Percentiles rank a stretch among this genome's conserved stretches.
Evolutionary conservation across 257 asterid genomes (phyloP).

Genomic region (Solanum phureja): DNA sequence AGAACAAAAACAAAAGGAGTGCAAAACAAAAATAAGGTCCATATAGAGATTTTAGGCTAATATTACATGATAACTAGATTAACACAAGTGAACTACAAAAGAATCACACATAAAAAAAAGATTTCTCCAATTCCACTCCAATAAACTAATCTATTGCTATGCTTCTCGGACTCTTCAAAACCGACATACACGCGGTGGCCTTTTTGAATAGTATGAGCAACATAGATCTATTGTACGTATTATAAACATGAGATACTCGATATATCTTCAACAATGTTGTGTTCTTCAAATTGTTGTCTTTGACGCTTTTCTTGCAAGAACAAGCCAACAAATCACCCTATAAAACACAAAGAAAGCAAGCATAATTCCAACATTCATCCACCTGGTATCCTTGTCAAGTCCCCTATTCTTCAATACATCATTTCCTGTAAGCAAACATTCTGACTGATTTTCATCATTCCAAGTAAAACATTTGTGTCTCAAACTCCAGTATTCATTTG

Average conservation of each 20-base stretch:
- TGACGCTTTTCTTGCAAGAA: conserved; percentile 59
- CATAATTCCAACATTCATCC: conserved; percentile 74
- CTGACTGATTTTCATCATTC: conserved; percentile 6
- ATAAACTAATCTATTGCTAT: neutral
- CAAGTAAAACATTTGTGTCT: conserved; percentile 51
- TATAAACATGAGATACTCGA: neutral
- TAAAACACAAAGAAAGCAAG: conserved; percentile 55
- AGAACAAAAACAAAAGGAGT: too few relatives aligned
- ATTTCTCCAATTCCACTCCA: neutral
- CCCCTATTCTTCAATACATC: conserved; percentile 77
- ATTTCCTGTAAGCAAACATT: conserved; percentile 59
- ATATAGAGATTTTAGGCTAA: neutral
- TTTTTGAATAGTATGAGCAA: neutral
- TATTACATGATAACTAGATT: neutral
- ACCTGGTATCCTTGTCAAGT: conserved; percentile 54
- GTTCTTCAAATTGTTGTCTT: conserved; percentile 34
- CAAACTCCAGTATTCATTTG: conserved; percentile 71
- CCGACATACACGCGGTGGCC: accelerated
- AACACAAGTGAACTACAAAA: neutral
- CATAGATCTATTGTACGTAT: neutral
- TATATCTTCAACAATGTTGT: neutral
- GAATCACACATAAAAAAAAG: neutral
- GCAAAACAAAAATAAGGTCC: neutral
- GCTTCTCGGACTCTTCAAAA: neutral
- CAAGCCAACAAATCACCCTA: conserved; percentile 52